Percentiles rank a stretch among this genome's conserved stretches.
Conservation (phyloP, 192 early-diverging fungal genomes). For the Cladochytrium replicatum region DNA sequence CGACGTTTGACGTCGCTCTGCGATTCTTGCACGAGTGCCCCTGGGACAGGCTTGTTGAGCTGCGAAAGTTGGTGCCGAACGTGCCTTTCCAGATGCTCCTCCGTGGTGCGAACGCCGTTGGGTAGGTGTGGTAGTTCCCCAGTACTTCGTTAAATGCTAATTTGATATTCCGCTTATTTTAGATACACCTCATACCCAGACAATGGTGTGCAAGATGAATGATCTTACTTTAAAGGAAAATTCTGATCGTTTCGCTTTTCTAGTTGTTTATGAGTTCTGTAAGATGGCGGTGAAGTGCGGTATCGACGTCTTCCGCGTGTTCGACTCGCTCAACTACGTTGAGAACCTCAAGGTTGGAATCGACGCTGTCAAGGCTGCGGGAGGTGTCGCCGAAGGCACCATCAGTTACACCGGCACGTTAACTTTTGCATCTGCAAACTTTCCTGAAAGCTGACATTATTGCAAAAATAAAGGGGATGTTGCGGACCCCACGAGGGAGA, state of each 20-base stretch:
- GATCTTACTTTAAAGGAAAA: too few species aligned
- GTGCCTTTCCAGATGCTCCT: conserved; percentile 98
- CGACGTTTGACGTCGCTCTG: conserved; percentile 95
- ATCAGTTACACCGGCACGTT: conserved; percentile 78
- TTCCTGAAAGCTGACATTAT: conserved; percentile 1
- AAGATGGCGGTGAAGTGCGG: conserved; percentile 73
- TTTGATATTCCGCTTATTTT: too few species aligned
- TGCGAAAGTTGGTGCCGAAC: conserved; percentile 85
- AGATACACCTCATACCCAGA: conserved; percentile 97
- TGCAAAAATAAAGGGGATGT: conserved; percentile 85
- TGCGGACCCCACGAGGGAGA: conserved; percentile 65
- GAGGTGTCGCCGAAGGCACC: conserved; percentile 86
- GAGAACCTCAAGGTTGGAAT: conserved; percentile 94
- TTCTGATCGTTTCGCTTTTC: background rate
- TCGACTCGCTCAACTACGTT: conserved; percentile 95
- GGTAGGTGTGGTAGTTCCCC: too few species aligned
- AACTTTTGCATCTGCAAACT: background rate
- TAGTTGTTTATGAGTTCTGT: conserved; percentile 90
- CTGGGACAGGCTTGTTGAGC: conserved; percentile 80
- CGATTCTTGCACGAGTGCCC: conserved; percentile 95
- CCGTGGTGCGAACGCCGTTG: conserved; percentile 95
- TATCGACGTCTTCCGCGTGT: conserved; percentile 95
- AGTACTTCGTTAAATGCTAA: too few species aligned
- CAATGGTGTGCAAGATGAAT: conserved; percentile 41
- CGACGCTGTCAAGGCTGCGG: conserved; percentile 83